Conservation (phyloP, 148 eudicot genomes). For the Cornus controversa region DNA sequence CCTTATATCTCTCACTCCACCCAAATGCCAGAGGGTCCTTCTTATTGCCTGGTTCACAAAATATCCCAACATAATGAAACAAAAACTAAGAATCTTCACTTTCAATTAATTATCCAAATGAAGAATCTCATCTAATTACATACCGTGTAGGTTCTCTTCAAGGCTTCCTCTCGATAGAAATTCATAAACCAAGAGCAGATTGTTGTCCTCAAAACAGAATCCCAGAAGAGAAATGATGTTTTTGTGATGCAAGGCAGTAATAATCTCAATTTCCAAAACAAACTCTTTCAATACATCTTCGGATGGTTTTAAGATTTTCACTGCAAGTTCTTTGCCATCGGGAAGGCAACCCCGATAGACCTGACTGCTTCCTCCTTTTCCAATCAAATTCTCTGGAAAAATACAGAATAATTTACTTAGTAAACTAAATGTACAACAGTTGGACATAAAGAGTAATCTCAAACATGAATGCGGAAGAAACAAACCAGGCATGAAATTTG, state of each 20-base stretch:
- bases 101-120: neutral
- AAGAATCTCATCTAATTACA: conserved; percentile 11
- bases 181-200: conserved; percentile 83
- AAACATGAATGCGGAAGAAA: conserved; percentile 14
- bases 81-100: conserved; percentile 1
- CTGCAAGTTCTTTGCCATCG: conserved; percentile 77
- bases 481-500: conserved; percentile 65
- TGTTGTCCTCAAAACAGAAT: conserved; percentile 71
- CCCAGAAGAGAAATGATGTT: conserved; percentile 82
- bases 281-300: conserved; percentile 66
- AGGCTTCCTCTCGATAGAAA: conserved; percentile 85
- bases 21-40: conserved; percentile 52
- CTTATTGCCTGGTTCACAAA: conserved; percentile 40
- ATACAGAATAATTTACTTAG: neutral
- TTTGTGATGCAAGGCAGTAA: conserved; percentile 72
- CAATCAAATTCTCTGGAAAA: conserved; percentile 74
- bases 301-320: conserved; percentile 72
- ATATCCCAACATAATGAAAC: neutral
- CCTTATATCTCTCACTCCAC: conserved; percentile 81
- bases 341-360: conserved; percentile 82
- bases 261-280: conserved; percentile 76
- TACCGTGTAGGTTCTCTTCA: conserved; percentile 94
- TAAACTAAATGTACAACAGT: neutral
- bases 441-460: neutral
- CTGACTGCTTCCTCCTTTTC: conserved; percentile 87